Conservation (phyloP, 2,329 filamentous ascomycete species). For the Dothistroma pini region DNA sequence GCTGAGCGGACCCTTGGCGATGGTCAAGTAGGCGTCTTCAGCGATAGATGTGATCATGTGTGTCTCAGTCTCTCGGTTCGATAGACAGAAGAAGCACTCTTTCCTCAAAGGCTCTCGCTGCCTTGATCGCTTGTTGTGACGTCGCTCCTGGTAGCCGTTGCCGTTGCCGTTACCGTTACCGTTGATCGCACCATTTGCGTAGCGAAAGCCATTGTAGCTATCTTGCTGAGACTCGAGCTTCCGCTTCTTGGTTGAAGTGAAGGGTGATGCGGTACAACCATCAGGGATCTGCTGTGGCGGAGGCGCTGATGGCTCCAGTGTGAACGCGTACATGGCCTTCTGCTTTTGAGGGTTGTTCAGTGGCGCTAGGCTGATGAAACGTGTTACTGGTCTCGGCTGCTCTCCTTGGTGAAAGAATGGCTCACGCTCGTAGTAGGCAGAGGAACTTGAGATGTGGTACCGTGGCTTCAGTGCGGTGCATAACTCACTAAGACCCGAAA, state of each 20-base stretch:
- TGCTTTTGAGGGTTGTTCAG: slow-evolving; percentile 73
- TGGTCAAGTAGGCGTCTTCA: slow-evolving; percentile 82
- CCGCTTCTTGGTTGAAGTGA: slow-evolving; percentile 56
- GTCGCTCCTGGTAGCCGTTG: slow-evolving; percentile 37
- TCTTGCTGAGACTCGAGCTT: slow-evolving; percentile 33
- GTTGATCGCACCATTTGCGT: slow-evolving; percentile 42
- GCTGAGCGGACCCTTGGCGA: slow-evolving; percentile 84
- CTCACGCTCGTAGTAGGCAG: slow-evolving; percentile 83
- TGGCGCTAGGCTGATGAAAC: slow-evolving; percentile 84
- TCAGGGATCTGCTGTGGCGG: slow-evolving; percentile 58
- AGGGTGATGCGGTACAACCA: slow-evolving; percentile 74
- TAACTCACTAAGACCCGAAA: slow-evolving; percentile 66
- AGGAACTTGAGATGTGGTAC: slow-evolving; percentile 78
- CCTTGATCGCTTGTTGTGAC: slow-evolving; percentile 35
- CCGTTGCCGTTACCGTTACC: too few relatives aligned
- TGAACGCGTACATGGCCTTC: slow-evolving; percentile 71
- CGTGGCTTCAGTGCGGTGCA: slow-evolving; percentile 78
- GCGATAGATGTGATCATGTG: slow-evolving; percentile 91
- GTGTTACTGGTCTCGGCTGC: slow-evolving; percentile 59
- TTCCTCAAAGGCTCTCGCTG: slow-evolving; percentile 48
- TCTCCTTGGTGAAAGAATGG: slow-evolving; percentile 69
- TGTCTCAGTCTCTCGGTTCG: slow-evolving; percentile 75
- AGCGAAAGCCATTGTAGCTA: slow-evolving; percentile 44
- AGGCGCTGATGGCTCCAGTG: slow-evolving; percentile 56
- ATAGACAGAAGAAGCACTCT: slow-evolving; percentile 92